Conservation (phyloP, 371 early-diverging fungal genomes). For the Rhizomucor pusillus region DNA sequence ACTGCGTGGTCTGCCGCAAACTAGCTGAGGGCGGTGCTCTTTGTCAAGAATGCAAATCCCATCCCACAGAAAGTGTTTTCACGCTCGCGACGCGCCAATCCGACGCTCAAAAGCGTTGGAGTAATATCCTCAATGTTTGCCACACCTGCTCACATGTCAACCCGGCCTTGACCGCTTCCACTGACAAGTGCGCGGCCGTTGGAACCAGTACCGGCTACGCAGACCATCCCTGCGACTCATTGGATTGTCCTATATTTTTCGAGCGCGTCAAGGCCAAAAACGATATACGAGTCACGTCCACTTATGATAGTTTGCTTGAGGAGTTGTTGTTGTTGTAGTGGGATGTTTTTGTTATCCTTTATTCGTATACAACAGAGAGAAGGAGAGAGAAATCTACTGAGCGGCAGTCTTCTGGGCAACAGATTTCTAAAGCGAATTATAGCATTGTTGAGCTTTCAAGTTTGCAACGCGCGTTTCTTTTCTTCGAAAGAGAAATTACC, state of each 20-base stretch:
- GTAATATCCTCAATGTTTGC: conserved; percentile 22
- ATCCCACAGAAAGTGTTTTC: conserved; percentile 13
- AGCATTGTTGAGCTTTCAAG: neutral
- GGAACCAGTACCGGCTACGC: conserved; percentile 11
- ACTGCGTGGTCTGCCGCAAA: conserved; percentile 36
- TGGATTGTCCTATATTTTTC: conserved; percentile 43
- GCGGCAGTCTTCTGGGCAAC: conserved; percentile 27
- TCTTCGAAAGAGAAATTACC: no score
- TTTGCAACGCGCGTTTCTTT: no score
- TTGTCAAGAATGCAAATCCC: conserved; percentile 20
- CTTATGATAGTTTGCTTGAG: conserved; percentile 26
- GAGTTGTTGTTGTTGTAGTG: neutral
- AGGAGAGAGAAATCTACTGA: no score
- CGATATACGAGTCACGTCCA: conserved; percentile 23
- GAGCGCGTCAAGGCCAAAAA: conserved; percentile 35
- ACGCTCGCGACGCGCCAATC: conserved; percentile 22
- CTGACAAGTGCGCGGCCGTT: neutral
- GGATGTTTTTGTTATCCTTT: conserved; percentile 6
- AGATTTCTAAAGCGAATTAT: conserved; percentile 24
- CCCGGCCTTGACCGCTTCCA: conserved; percentile 12
- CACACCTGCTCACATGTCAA: conserved; percentile 27
- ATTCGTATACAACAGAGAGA: conserved; percentile 6
- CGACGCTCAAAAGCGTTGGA: conserved; percentile 18
- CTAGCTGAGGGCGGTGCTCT: conserved; percentile 29
- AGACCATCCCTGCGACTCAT: conserved; percentile 41